phyloP scores from a whole-genome alignment of 2,329 filamentous ascomycete genomes.

The Colletotrichum tropicale region DNA sequence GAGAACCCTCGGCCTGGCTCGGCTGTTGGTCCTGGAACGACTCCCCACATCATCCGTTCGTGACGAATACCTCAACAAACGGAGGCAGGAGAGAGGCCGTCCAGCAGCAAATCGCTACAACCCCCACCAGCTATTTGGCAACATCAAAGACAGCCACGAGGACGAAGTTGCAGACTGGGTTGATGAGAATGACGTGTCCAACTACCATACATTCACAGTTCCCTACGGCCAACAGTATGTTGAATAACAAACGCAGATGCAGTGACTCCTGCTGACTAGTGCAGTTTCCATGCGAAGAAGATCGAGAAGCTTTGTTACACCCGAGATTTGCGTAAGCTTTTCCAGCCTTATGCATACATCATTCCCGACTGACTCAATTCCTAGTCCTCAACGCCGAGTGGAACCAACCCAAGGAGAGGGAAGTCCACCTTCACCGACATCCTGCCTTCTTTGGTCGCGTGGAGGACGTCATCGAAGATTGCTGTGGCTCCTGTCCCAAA shows the following conservation, averaged over 20 bases:
- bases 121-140: constrained; percentile 57
- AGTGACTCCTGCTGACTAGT: not conserved
- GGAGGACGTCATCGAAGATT: constrained; percentile 78
- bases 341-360: not conserved
- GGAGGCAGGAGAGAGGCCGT: constrained; percentile 74
- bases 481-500: constrained; percentile 78
- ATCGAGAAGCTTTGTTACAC: constrained; percentile 86
- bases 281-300: constrained; percentile 62
- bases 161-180: constrained; percentile 88
- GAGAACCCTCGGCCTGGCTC: constrained; percentile 76
- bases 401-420: constrained; percentile 78
- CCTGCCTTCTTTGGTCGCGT: constrained; percentile 84
- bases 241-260: not conserved
- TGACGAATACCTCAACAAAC: constrained; percentile 72
- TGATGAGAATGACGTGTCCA: constrained; percentile 75
- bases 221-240: constrained; percentile 62
- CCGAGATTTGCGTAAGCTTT: constrained; percentile 65
- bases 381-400: constrained; percentile 80
- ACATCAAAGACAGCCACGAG: constrained; percentile 78
- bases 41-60: constrained; percentile 72
- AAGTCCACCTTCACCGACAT: constrained; percentile 80
- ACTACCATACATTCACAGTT: constrained; percentile 79
- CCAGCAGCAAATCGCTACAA: constrained; percentile 56
- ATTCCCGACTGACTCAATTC: not conserved
- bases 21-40: constrained; percentile 80